A percentile compares a stretch with the other conserved stretches of the same genome.
Evolutionary conservation across 116 monocot genomes (phyloP).

Genomic region (Papilionanthe hybrid): DNA sequence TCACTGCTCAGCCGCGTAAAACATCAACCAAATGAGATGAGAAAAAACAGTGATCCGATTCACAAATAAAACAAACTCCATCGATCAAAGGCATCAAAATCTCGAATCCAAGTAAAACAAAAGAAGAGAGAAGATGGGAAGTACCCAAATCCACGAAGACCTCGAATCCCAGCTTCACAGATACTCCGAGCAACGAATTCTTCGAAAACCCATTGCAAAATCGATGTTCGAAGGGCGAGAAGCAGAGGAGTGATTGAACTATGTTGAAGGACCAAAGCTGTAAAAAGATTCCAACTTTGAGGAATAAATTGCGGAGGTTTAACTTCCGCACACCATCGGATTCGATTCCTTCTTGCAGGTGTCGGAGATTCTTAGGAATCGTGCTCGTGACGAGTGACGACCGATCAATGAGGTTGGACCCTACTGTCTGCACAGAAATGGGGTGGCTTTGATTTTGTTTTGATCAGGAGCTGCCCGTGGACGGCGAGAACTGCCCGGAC

Average conservation of each 20-base stretch:
- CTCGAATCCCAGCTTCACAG: neutral
- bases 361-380: conserved; percentile 4
- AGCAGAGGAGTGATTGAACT: neutral
- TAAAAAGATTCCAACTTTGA: conserved; percentile 6
- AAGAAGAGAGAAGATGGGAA: neutral
- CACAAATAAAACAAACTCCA: neutral
- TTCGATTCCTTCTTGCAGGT: neutral
- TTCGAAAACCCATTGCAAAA: neutral
- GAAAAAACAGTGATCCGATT: neutral
- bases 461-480: neutral
- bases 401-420: conserved; percentile 1
- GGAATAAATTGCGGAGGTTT: neutral
- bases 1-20: neutral
- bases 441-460: neutral
- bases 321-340: neutral
- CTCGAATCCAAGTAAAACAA: neutral
- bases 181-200: conserved; percentile 4
- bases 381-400: conserved; percentile 4
- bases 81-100: neutral
- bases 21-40: neutral
- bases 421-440: neutral
- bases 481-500: neutral
- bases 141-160: neutral
- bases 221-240: neutral
- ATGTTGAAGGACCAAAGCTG: neutral